Conservation (phyloP, 345 rosid genomes). For the Firmiana major region DNA sequence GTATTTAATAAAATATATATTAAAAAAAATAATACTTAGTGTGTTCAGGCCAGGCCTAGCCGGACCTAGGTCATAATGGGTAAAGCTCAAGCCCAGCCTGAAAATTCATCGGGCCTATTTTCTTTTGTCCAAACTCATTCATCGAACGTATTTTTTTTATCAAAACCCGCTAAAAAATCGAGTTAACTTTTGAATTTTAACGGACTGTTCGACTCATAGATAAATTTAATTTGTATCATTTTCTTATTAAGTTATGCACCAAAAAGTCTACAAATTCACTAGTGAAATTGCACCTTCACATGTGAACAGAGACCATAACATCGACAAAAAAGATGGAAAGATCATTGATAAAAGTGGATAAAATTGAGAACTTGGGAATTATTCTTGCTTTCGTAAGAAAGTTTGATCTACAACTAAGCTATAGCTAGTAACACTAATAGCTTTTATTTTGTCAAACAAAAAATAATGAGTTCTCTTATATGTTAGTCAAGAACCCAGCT, state of each 20-base stretch:
- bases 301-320: neutral
- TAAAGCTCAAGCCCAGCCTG: too few species aligned
- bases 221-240: neutral
- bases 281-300: neutral
- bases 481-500: neutral
- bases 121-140: too few species aligned
- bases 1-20: too few species aligned
- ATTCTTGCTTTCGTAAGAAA: neutral
- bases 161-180: too few species aligned
- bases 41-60: too few species aligned
- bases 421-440: neutral
- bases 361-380: neutral
- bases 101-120: too few species aligned
- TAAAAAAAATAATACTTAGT: too few species aligned
- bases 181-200: too few species aligned
- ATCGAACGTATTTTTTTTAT: too few species aligned
- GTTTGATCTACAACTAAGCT: neutral
- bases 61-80: too few species aligned
- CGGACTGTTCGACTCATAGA: too few species aligned
- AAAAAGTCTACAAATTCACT: neutral
- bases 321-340: fast-evolving
- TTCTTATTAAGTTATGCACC: neutral
- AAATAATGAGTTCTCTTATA: neutral
- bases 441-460: neutral
- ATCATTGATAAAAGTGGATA: neutral